Percentiles rank a stretch among this genome's conserved stretches.
phyloP scores from a whole-genome alignment of 768 basidiomycete species.

The Tricholoma terreum region DNA sequence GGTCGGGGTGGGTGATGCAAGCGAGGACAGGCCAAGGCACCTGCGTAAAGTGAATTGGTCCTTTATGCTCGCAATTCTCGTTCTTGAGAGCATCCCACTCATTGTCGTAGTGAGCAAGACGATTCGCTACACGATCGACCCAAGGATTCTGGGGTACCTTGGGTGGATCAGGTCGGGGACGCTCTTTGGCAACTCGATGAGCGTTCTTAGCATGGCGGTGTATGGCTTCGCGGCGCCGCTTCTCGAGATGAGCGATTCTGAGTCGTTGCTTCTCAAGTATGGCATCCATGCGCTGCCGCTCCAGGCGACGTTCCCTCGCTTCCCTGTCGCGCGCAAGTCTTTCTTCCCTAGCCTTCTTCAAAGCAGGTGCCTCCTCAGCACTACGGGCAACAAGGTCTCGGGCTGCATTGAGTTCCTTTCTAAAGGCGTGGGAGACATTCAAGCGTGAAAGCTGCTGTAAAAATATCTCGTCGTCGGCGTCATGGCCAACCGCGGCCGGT shows the following conservation, averaged over 20 bases:
- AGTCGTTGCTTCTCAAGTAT: background rate
- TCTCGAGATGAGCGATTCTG: background rate
- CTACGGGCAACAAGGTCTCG: conserved; percentile 28
- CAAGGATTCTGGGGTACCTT: background rate
- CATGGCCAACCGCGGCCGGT: background rate
- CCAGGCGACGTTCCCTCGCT: background rate
- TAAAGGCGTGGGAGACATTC: background rate
- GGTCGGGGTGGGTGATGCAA: conserved; percentile 15
- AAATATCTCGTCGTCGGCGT: background rate
- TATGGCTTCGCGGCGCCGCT: background rate
- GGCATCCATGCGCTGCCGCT: background rate
- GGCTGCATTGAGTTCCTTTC: conserved; percentile 6
- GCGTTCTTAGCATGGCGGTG: background rate
- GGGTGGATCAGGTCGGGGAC: background rate
- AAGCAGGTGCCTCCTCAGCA: background rate
- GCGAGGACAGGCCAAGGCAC: conserved; percentile 46
- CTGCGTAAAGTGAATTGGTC: conserved; percentile 24
- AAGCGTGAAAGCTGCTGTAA: background rate
- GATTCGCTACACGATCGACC: background rate
- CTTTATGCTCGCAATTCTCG: background rate
- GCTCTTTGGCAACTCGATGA: background rate
- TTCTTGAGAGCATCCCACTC: conserved; percentile 33
- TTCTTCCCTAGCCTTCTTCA: background rate
- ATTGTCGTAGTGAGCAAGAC: background rate
- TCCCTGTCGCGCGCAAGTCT: background rate